These are phyloP conservation scores for Cyamopsis tetragonoloba DNA, from an alignment of 306 rosid species.

Conservation along the genomic window DNA sequence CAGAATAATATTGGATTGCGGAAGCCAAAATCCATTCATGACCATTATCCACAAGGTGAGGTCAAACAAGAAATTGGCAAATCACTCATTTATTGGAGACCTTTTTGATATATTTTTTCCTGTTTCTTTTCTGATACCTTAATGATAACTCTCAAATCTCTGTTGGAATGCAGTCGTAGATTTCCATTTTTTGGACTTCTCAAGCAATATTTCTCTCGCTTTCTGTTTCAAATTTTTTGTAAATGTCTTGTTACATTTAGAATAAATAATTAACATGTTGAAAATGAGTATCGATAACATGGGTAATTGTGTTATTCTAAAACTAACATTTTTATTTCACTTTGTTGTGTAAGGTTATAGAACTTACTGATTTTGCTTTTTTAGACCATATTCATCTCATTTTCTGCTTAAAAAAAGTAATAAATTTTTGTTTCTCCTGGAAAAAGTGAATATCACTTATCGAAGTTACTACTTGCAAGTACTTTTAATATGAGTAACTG, in stretches of 20 bases:
- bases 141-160: not conserved
- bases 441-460: not conserved
- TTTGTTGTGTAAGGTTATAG: not conserved
- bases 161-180: not conserved
- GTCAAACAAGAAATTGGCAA: conserved; percentile 14
- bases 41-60: conserved; percentile 52
- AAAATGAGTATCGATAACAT: not conserved
- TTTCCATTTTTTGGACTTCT: not conserved
- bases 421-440: not conserved
- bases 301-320: not conserved
- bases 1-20: conserved; percentile 51
- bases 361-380: conserved; percentile 9
- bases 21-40: conserved; percentile 49
- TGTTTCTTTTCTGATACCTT: not conserved
- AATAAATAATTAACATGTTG: not conserved
- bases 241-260: not conserved
- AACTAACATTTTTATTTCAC: not conserved
- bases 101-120: conserved; percentile 18
- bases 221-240: not conserved
- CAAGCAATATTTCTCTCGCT: not conserved
- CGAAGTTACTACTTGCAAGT: not conserved
- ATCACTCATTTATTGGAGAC: conserved; percentile 3
- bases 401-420: conserved; percentile 7
- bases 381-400: not conserved
- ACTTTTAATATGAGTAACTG: not conserved